Evolutionary conservation across 2,329 filamentous ascomycete species (phyloP), one percentile per base, ranked within the genome.

Genomic region (Aspergillus sojae): DNA sequence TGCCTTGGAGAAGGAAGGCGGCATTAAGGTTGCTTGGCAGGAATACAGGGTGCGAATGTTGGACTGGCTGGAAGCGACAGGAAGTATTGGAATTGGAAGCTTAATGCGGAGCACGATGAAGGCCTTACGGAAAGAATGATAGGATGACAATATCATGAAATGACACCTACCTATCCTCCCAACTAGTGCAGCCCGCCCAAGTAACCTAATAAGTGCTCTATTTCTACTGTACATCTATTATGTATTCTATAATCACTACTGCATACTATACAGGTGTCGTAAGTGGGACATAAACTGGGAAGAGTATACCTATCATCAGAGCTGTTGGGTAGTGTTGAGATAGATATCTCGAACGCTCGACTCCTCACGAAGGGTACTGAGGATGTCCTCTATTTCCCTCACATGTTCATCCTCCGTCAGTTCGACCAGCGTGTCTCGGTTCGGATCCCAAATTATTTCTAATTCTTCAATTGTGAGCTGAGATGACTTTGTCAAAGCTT

Each of bases 361-460:
- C 61, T 91, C 84, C 57, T 94, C 91, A 62, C 88, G 85, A 46
- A 83, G 64, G 28, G 68, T 64, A 65, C 75, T 74, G 16, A 89
- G 64, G 58, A 96, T 85, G 4, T 84, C 81, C 50, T 83, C 81
- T 32, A 97, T 80, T 21, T 82, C 80, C 57, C 84, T 80, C 0
- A 84, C 83, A 1, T 85, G 83, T 14, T 85, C 82, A 16, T 84
- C 80, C 19, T 85, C 83, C 62, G 89, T 85, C 45, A 94, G 71
- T 9, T 82, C 81, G 21, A 91, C 86, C 74, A 86, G 87, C 0
- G 91, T 94, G 65, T 97, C 93, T 71, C 90, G 87, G 64, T 94
- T 95, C 0, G 93, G 86, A 63, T 90, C 87, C 89, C 92, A 97
- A 50, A 97, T 85, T 58, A 97, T 94, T 61, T 96, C 92, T 21